Evolutionary conservation across 306 rosid genomes (phyloP), one percentile per base, ranked within the genome.

Genomic region (Lablab purpureus): DNA sequence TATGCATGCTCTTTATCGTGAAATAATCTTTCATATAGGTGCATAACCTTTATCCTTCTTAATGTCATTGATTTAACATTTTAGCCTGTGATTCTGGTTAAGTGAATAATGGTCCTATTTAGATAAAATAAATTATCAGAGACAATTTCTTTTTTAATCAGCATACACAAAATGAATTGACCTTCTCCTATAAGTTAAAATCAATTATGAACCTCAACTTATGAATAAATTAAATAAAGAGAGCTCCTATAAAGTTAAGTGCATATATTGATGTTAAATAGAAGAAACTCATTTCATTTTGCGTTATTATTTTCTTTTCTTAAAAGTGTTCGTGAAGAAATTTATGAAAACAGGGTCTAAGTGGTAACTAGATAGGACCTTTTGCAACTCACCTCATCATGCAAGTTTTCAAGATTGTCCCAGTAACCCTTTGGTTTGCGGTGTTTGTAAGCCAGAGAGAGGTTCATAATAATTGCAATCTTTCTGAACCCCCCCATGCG

Each of bases 391-490:
- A 87, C 94, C 96, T 91, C 97, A 51, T 86, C 85, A 79, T 89
- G 88, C 88, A 91, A 54, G 81, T 88, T 88, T 71, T 94, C 95
- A 68, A 89, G 85, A 82, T 80, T 86, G 81, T 93, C 98, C 98
- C 97, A 91, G 82, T 87, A 93, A 82, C 98, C 98, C 85, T 91
- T 93, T 49, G 98, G 97, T 84, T 91, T 93, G 56, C 98, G 92
- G 80, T 88, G 80, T 81, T 93, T 93, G 83, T 93, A 93, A 80
- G 98, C 95, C 21, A 93, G 83, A 59, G 97, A 86, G 21, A 93
- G 98, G 79, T 91, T 88, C 98, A 93, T 93, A 19, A 85, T 27
- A 17, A 91, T 55, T 12, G 98, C 93, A 71, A 93, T 90, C 87
- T 81, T 93, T 82, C 97, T 90, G 85, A 91, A 90, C 27, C 98